Base-by-base conservation (phyloP, 768 basidiomycete species). In the Pholiota molesta region DNA sequence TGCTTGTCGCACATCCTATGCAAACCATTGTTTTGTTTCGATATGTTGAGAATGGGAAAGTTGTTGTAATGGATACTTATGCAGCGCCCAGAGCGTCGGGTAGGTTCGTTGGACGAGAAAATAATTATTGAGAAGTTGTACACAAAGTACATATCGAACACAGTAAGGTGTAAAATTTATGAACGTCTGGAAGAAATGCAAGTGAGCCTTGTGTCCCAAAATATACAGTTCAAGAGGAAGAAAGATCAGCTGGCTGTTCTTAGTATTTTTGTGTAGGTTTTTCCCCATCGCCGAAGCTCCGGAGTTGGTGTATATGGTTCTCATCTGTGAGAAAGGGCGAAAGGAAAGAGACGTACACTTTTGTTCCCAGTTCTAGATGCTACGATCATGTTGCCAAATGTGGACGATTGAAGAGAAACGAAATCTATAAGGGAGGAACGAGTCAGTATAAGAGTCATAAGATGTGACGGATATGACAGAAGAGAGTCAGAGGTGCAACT, bases 171-270 rank as follows among this genome's bases (percentile, higher is more conserved):
- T 3, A 23, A 26, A 11, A 31, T 49, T 49, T 19, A 59, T 9
- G 23, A 10, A 60, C 52, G 23, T 53, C 59, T 60, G 52, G 13
- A 35, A 45, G 16, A 11, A 47, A 21, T 29, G 17, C 33, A 19
- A 21, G 59, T 60, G 40, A 60, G 52, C 33, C 23, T 42, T 11
- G n/a, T 2, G 10, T 0, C 13, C n/a, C 21, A 49, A 49, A 21
- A 54, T 23, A 17, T 21, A 17, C 28, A 14, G 33, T 10, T 62
- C 23, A 23, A 58, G 35, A 57, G 55, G 33, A 52, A 57, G 33
- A 63, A 60, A 61, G 67, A 73, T 85, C 83, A 84, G 83, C 75
- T 85, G 83, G 83, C 83, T 84, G 83, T 84, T 84, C 83, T 85
- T 84, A 84, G 83, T 83, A 76, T 81, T 81, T 70, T 79, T 72